Conservation (phyloP, 768 basidiomycete species). For the Gelatoporia subvermispora region DNA sequence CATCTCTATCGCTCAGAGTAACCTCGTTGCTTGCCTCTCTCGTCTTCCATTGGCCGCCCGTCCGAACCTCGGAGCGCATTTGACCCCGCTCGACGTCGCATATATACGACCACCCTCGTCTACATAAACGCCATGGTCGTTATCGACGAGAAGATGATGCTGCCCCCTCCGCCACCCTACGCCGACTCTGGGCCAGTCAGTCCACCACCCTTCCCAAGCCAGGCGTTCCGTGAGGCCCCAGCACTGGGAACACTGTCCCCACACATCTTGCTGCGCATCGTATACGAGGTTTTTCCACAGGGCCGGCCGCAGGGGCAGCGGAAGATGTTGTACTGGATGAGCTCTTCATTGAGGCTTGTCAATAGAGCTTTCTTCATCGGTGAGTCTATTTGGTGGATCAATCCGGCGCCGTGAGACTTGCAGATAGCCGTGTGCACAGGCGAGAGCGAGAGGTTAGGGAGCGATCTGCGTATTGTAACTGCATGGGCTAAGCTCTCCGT, state of each 20-base stretch:
- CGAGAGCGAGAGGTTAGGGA: too few species aligned
- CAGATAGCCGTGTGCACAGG: too few species aligned
- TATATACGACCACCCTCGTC: constrained; percentile 7
- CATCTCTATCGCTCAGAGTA: too few species aligned
- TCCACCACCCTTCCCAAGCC: constrained; percentile 33
- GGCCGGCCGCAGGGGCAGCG: constrained; percentile 48
- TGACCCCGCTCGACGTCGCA: neutral
- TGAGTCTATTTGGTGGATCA: constrained; percentile 31
- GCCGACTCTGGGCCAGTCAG: constrained; percentile 15
- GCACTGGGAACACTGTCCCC: constrained; percentile 42
- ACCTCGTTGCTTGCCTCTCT: too few species aligned
- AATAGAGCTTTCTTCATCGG: constrained; percentile 66
- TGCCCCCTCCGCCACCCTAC: constrained; percentile 36
- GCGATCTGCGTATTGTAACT: too few species aligned
- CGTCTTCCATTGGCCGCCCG: too few species aligned
- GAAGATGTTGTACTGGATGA: constrained; percentile 69
- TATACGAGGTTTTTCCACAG: constrained; percentile 60
- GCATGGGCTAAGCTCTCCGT: too few species aligned
- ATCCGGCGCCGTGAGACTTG: too few species aligned
- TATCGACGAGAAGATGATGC: constrained; percentile 38
- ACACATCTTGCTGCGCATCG: constrained; percentile 64
- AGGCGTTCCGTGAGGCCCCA: constrained; percentile 4
- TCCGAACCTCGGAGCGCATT: too few species aligned
- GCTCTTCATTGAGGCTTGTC: constrained; percentile 56
- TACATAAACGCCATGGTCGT: constrained; percentile 33